Evolutionary conservation across 306 rosid species (phyloP).

Genomic region (Cicer pinnatifidum): DNA sequence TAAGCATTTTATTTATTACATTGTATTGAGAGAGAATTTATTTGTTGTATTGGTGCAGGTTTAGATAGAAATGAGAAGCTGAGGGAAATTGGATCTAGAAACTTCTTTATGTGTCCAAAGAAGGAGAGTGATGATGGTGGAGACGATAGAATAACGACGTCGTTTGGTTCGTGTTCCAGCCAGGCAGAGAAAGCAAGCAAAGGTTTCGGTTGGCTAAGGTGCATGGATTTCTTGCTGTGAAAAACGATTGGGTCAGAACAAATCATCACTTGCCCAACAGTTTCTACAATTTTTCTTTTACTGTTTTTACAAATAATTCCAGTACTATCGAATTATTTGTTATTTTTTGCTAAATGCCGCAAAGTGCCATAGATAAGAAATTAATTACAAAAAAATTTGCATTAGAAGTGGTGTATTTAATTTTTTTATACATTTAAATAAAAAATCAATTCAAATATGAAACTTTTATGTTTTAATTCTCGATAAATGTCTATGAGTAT

Average conservation of each 20-base stretch:
- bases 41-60: conserved; percentile 47
- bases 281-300: background rate
- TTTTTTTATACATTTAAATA: too few relatives aligned
- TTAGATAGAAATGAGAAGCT: conserved; percentile 70
- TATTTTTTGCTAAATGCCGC: background rate
- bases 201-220: conserved; percentile 64
- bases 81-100: conserved; percentile 73
- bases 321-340: background rate
- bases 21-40: background rate
- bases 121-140: conserved; percentile 14
- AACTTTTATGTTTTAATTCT: too few relatives aligned
- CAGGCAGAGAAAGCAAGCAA: conserved; percentile 54
- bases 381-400: too few relatives aligned
- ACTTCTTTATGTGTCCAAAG: conserved; percentile 67
- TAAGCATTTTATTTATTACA: background rate
- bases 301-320: background rate
- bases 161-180: conserved; percentile 58
- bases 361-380: too few relatives aligned
- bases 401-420: too few relatives aligned
- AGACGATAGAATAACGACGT: conserved; percentile 41
- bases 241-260: conserved; percentile 30
- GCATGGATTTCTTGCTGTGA: conserved; percentile 60
- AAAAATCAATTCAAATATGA: too few relatives aligned
- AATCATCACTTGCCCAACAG: background rate
- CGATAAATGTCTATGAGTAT: too few relatives aligned